Evolutionary conservation across 768 basidiomycete species (phyloP), one percentile per base, ranked within the genome.

Genomic region (Amanita muscaria): DNA sequence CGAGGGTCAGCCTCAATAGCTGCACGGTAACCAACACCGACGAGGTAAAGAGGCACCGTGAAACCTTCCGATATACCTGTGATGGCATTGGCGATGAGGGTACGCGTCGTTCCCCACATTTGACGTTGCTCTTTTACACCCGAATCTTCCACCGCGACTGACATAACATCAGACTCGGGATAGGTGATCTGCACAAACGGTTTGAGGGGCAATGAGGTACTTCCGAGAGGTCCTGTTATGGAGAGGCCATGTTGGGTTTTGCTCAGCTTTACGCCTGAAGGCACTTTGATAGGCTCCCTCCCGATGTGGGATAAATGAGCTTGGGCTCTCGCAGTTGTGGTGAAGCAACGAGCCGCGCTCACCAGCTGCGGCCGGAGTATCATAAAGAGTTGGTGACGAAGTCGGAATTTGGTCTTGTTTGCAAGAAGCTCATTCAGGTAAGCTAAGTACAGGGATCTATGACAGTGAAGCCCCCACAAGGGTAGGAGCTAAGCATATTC

Each of bases 61-160:
- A 88, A 97, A 3, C 93, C 93, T 48, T 81, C 76, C 4, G 88
- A 85, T 72, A 97, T 89, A 33, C 94, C 94, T 11, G 67, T 72
- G 50, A 99, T 77, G 12, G 93, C 92, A 59, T 98, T 97, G 51
- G 74, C 69, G 59, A 97, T 87, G 52, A 92, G 73, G 0, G 91
- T 85, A 42, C 93, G 80, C 11, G 89, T 93, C 35, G 88, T 79
- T n/a, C 94, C 94, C 93, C 94, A 98, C 74, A 88, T 83, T 47
- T 83, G 77, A 33, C 88, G 79, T 62, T 97, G 93, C 42, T 77
- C 66, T 60, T 88, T 86, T 40, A 78, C 59, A 32, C 72, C 67
- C 1, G 83, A 69, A 55, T 90, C 71, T 51, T 83, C 73, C 34
- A 94, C 79, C 5, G 72, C 49, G 18, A 77, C 58, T n/a, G 65